Evolutionary conservation across 1,139 yeast genomes (phyloP), one percentile per base, ranked within the genome.

Genomic region (Geotrichum candidum): DNA sequence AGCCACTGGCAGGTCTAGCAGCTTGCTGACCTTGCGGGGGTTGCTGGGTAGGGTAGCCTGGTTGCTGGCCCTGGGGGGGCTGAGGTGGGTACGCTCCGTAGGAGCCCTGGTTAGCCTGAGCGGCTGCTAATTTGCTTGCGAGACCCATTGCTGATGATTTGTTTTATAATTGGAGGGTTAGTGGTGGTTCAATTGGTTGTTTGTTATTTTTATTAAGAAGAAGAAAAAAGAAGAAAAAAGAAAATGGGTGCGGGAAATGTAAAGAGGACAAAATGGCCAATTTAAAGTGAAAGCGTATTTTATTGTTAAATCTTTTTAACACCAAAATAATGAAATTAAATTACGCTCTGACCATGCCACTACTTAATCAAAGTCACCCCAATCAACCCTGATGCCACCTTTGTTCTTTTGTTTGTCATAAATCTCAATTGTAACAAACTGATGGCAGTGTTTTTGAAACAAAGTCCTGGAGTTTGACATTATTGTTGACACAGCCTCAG

Each of bases 101-200:
- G 35, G 51, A 48, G 25, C 58, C 61, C 33, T 41, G 52, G 27
- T 57, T 60, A 13, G 61, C 63, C 18, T 61, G 64, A 50, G 65
- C 54, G 38, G 65, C 58, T 10, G 57, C 56, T 50, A 63, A 48
- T 57, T 63, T 63, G 55, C 63, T 63, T 33, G 65, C 65, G 18
- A 63, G 57, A 51, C 65, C 65, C 65, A 63, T 63, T 41, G 48
- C 18, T 7, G 6, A n/a, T 18, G 9, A 15, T 41, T 2, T n/a
- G 5, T 41, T 41, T n/a, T 41, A 10, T 11, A 15, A 18, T n/a
- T 41, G 23, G n/a, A n/a, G 48, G 5, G 18, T 2, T 11, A 2
- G n/a, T 4, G 4, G 27, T 25, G 10, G 33, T 29, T 29, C 33
- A 29, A 29, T 29, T 29, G 33, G 33, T 29, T 29, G 33, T 38